These are phyloP conservation scores for Chrysopogon serrulatus DNA, from an alignment of 176 grass and related monocot species.

Conservation along the genomic window DNA sequence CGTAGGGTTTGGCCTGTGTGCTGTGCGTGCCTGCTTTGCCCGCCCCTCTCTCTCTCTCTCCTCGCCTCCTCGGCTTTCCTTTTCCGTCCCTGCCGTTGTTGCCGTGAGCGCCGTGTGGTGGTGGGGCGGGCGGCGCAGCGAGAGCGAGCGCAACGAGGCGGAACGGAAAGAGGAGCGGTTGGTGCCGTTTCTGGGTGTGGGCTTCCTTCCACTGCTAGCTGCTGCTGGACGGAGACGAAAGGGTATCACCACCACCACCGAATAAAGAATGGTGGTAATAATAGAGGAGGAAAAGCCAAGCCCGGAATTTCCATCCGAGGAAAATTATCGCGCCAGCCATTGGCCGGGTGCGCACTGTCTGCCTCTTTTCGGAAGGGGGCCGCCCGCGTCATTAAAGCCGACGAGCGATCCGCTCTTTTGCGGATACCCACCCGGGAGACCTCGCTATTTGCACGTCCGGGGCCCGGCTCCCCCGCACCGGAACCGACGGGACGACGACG, in stretches of 20 bases:
- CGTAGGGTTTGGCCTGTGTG: slow-evolving; percentile 45
- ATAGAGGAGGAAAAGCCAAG: neutral
- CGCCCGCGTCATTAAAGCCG: neutral
- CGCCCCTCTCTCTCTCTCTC: neutral
- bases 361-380: slow-evolving; percentile 19
- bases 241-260: neutral
- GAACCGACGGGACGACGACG: neutral
- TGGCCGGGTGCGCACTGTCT: slow-evolving; percentile 10
- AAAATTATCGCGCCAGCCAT: neutral
- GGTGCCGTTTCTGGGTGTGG: slow-evolving; percentile 3
- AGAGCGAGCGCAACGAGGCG: neutral
- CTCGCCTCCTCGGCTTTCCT: slow-evolving; percentile 42
- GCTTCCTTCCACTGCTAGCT: too few relatives aligned
- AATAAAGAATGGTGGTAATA: neutral
- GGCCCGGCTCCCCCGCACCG: too few relatives aligned
- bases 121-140: neutral
- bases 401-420: neutral
- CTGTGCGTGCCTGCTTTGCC: neutral
- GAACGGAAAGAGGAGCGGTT: neutral
- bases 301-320: neutral
- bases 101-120: slow-evolving; percentile 24
- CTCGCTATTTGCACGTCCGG: neutral
- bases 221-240: neutral
- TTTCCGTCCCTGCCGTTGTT: slow-evolving; percentile 31
- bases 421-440: neutral